phyloP scores from a whole-genome alignment of 257 asterid genomes.

The Rehmannia glutinosa region DNA sequence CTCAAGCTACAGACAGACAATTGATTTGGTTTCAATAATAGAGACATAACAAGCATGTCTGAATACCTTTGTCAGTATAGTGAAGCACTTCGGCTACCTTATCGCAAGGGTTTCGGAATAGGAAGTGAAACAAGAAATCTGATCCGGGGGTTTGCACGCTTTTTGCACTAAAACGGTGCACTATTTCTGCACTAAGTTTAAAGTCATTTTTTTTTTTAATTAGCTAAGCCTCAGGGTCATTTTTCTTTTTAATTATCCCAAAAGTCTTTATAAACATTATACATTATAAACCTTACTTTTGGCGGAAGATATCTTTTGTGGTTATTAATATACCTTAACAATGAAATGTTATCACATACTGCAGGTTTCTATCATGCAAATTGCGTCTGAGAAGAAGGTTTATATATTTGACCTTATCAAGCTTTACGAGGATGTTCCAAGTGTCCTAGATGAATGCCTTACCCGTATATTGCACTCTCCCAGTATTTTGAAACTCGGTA shows the following conservation, averaged over 20 bases:
- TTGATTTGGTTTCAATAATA: not conserved
- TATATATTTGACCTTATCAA: slow-evolving; percentile 86
- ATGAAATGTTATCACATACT: slow-evolving; percentile 11
- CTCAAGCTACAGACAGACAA: not conserved
- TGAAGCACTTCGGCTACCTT: no score
- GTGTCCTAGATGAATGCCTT: slow-evolving; percentile 71
- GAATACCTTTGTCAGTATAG: no score
- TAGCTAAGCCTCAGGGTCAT: no score
- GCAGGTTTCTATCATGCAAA: slow-evolving; percentile 98
- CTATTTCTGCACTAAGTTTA: no score
- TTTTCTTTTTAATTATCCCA: no score
- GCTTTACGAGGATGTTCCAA: slow-evolving; percentile 57
- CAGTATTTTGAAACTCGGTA: slow-evolving; percentile 88
- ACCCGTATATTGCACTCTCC: slow-evolving; percentile 68
- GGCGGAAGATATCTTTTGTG: not conserved
- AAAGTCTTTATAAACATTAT: no score
- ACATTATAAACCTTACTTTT: not conserved
- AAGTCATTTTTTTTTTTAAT: no score
- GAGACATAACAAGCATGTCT: not conserved
- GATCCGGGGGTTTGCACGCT: no score
- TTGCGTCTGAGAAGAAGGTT: slow-evolving; percentile 80
- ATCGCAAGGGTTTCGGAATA: no score
- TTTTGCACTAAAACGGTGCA: no score
- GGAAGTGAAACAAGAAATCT: no score
- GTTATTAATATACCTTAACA: not conserved